These are phyloP conservation scores for Mrakia hoshinonis DNA, from an alignment of 768 basidiomycete genomes.

Conservation along the genomic window DNA sequence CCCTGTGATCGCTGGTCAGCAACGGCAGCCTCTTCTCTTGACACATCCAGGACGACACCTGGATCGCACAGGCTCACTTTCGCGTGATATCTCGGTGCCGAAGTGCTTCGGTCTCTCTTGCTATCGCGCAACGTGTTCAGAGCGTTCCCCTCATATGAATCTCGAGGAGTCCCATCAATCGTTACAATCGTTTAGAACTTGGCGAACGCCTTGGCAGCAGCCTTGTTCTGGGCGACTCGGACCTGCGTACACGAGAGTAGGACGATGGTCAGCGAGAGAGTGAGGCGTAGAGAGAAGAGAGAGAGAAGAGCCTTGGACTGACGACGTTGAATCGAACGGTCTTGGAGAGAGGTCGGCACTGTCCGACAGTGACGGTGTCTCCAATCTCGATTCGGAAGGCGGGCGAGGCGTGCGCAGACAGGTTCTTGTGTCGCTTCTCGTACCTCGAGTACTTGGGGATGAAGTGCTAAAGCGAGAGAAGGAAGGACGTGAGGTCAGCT, in stretches of 20 bases:
- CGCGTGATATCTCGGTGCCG: too few relatives aligned
- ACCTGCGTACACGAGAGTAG: constrained; percentile 37
- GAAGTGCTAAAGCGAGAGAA: constrained; percentile 51
- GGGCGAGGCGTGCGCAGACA: constrained; percentile 92
- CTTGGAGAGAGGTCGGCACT: constrained; percentile 98
- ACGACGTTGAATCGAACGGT: constrained; percentile 96
- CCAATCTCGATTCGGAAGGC: constrained; percentile 97
- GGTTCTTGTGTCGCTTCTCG: constrained; percentile 82
- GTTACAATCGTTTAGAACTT: constrained; percentile 57
- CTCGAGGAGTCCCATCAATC: neutral
- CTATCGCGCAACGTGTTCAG: too few relatives aligned
- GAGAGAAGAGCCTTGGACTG: constrained; percentile 27
- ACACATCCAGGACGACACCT: too few relatives aligned
- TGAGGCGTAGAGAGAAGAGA: neutral
- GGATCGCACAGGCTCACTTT: too few relatives aligned
- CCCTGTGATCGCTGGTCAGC: too few relatives aligned
- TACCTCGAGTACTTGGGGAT: constrained; percentile 99
- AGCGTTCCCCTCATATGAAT: neutral
- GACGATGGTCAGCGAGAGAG: neutral
- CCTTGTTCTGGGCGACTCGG: constrained; percentile 78
- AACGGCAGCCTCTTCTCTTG: too few relatives aligned
- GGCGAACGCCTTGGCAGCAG: constrained; percentile 77
- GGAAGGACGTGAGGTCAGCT: neutral
- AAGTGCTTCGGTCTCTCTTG: too few relatives aligned
- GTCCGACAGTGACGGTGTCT: constrained; percentile 93